These are phyloP conservation scores for Aspergillus funiculosus DNA, from an alignment of 495 filamentous ascomycete genomes.

Conservation along the genomic window DNA sequence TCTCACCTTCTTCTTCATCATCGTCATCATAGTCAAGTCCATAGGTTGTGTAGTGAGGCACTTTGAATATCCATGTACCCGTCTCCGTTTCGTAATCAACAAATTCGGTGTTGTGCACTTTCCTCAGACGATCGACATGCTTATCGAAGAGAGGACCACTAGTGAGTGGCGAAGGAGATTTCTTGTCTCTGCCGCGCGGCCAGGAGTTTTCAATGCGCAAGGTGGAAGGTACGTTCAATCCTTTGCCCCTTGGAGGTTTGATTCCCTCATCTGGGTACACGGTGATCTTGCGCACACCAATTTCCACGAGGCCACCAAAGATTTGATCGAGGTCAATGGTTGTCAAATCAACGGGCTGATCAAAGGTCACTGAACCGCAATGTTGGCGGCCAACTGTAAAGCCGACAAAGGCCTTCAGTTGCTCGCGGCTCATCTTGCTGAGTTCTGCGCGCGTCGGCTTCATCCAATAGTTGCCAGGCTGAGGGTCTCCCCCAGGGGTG, in stretches of 20 bases:
- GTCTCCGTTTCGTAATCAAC: constrained; percentile 67
- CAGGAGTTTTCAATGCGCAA: constrained; percentile 85
- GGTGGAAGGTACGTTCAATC: constrained; percentile 82
- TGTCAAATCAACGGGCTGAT: constrained; percentile 73
- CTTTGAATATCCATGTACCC: constrained; percentile 84
- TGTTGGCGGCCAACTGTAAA: constrained; percentile 78
- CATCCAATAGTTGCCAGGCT: constrained; percentile 80
- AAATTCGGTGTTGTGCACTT: constrained; percentile 73
- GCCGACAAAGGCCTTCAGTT: constrained; percentile 62
- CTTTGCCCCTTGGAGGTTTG: constrained; percentile 78
- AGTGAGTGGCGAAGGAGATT: constrained; percentile 46
- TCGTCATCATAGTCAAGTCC: constrained; percentile 83
- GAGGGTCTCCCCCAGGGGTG: constrained; percentile 45
- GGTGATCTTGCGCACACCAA: constrained; percentile 69
- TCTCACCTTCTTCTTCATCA: constrained; percentile 55
- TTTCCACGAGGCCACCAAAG: constrained; percentile 63
- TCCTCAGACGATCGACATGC: constrained; percentile 75
- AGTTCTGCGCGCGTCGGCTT: constrained; percentile 65
- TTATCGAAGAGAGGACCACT: constrained; percentile 60
- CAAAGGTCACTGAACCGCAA: constrained; percentile 74
- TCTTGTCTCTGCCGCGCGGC: constrained; percentile 65
- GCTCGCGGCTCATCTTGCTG: constrained; percentile 62
- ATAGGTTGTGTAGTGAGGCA: constrained; percentile 94
- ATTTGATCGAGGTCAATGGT: constrained; percentile 65
- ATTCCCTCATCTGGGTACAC: constrained; percentile 70